Percentiles rank a stretch among this genome's conserved stretches.
Evolutionary conservation across 768 basidiomycete genomes (phyloP).

Genomic region (Leucocoprinus leucothites): DNA sequence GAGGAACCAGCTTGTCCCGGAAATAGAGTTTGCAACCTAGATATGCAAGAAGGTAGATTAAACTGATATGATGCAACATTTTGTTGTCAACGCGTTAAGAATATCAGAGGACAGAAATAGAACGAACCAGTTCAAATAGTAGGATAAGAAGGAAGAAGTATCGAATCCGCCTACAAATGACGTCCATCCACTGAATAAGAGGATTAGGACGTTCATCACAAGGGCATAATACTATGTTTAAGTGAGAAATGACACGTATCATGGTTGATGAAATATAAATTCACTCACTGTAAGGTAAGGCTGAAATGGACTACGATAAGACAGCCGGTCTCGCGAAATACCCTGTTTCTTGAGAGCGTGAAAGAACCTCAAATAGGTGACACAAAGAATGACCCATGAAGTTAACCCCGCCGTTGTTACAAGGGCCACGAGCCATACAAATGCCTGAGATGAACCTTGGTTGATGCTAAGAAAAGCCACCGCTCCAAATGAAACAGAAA

Average conservation of each 20-base stretch:
- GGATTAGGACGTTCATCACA: slow-evolving; percentile 23
- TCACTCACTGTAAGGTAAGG: slow-evolving; percentile 37
- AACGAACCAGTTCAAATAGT: slow-evolving; percentile 28
- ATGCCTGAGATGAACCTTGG: slow-evolving; percentile 24
- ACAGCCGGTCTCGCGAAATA: slow-evolving; percentile 26
- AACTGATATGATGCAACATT: slow-evolving; percentile 13
- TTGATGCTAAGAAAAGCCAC: slow-evolving; percentile 25
- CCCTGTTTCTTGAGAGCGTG: slow-evolving; percentile 25
- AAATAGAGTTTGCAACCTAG: slow-evolving; percentile 23
- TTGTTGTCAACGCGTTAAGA: not conserved
- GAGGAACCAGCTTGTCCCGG: slow-evolving; percentile 18
- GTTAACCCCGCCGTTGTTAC: slow-evolving; percentile 29
- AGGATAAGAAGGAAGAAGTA: slow-evolving; percentile 22
- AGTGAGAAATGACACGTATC: not conserved
- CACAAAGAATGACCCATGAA: slow-evolving; percentile 27
- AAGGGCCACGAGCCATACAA: slow-evolving; percentile 26
- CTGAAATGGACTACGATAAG: slow-evolving; percentile 42
- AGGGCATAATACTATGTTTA: slow-evolving; percentile 24
- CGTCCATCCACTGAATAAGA: slow-evolving; percentile 28
- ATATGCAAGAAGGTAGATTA: slow-evolving; percentile 25
- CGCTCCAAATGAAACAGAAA: slow-evolving; percentile 23
- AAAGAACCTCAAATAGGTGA: slow-evolving; percentile 29
- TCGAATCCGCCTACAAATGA: slow-evolving; percentile 25
- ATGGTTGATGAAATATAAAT: not conserved
- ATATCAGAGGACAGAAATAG: not conserved